Percentiles rank a stretch among this genome's conserved stretches.
These are phyloP conservation scores for sunflower (Helianthus annuus) DNA, from an alignment of 129 eudicot species.

Conservation along the genomic window HanXRQr2.0-SUNRISE NC_035437.2:1232122-1232621, in stretches of 20 bases:
- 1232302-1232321: constrained; percentile 22
- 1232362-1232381: constrained; percentile 28
- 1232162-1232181: too few relatives aligned
- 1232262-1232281: constrained; percentile 27
- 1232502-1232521: constrained; percentile 76
- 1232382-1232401: neutral
- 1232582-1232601: constrained; percentile 66
- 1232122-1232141: too few relatives aligned
- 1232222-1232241: too few relatives aligned
- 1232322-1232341: constrained; percentile 30
- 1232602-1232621: constrained; percentile 65
- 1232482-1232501: constrained; percentile 55
- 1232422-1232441: constrained; percentile 22
- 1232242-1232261: constrained; percentile 15
- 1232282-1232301: constrained; percentile 41
- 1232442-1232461: constrained; percentile 14
- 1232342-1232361: constrained; percentile 26
- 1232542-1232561: constrained; percentile 87
- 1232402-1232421: neutral
- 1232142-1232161: too few relatives aligned
- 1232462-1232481: constrained; percentile 45
- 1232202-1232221: too few relatives aligned
- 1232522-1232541: constrained; percentile 84
- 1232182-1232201: too few relatives aligned
- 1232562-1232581: constrained; percentile 71